Evolutionary conservation across 371 early-diverging fungal genomes (phyloP).

Genomic region (Mortierella sp.): DNA sequence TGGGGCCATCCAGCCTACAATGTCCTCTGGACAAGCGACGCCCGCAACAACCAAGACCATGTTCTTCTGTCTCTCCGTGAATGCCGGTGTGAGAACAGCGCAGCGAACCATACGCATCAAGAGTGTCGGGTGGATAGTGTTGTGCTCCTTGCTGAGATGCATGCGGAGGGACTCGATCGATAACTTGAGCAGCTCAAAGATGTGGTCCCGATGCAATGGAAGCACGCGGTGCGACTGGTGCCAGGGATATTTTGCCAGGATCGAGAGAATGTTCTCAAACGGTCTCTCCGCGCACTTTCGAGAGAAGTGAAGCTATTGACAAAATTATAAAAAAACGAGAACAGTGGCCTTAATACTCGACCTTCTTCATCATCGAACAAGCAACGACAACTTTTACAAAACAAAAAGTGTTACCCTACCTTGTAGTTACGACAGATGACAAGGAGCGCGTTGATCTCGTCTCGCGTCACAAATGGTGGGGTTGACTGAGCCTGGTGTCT

Average conservation of each 20-base stretch:
- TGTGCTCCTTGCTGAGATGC: conserved; percentile 73
- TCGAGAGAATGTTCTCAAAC: conserved; percentile 84
- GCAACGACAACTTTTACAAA: too few relatives aligned
- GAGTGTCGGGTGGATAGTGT: conserved; percentile 72
- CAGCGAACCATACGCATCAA: conserved; percentile 72
- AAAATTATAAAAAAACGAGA: background rate
- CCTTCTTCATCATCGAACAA: too few relatives aligned
- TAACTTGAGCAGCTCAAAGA: conserved; percentile 82
- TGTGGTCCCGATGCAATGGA: conserved; percentile 80
- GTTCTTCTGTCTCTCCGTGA: conserved; percentile 81
- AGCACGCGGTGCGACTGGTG: conserved; percentile 72
- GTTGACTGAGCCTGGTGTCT: conserved; percentile 38
- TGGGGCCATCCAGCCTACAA: conserved; percentile 50
- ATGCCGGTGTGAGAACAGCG: conserved; percentile 78
- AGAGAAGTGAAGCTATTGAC: conserved; percentile 74
- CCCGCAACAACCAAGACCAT: conserved; percentile 71
- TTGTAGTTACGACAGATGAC: conserved; percentile 82
- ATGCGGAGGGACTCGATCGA: conserved; percentile 72
- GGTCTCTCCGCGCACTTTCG: conserved; percentile 84
- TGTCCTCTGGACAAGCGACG: conserved; percentile 46
- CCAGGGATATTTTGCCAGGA: conserved; percentile 83
- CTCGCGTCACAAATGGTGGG: conserved; percentile 77
- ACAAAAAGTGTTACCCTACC: conserved; percentile 48
- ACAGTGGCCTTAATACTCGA: background rate
- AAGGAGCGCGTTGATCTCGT: conserved; percentile 79